These are phyloP conservation scores for Suillus occidentalis DNA, from an alignment of 768 basidiomycete species.

Conservation along the genomic window DNA sequence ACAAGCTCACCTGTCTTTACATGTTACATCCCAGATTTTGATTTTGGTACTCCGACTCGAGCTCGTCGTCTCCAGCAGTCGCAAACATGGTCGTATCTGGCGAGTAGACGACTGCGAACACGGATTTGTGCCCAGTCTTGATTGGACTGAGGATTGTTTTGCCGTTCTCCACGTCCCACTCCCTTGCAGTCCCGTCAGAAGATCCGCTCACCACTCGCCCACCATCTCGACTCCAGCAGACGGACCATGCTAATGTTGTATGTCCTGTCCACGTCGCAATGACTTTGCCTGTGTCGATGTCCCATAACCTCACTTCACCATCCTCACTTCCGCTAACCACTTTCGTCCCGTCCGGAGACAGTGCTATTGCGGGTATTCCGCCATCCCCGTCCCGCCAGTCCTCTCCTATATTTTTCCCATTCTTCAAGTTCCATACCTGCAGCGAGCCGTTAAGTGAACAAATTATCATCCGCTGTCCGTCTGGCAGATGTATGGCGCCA, in stretches of 20 bases:
- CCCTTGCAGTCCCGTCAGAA: neutral
- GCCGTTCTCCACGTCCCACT: neutral
- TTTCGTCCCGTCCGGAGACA: neutral
- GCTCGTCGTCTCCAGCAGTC: neutral
- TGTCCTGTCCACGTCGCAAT: neutral
- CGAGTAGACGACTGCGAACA: neutral
- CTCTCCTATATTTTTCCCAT: neutral
- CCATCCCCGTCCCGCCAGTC: neutral
- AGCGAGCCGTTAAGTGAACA: neutral
- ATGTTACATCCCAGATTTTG: neutral
- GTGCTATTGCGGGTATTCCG: neutral
- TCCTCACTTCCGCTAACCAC: neutral
- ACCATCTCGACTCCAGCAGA: neutral
- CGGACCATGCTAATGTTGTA: neutral
- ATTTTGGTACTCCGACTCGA: neutral
- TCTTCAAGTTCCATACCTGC: neutral
- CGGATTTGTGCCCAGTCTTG: neutral
- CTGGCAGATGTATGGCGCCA: neutral
- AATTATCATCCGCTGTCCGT: neutral
- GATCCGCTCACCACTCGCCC: neutral
- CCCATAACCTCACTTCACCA: neutral
- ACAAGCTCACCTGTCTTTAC: neutral
- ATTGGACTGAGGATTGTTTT: neutral
- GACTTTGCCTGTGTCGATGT: neutral
- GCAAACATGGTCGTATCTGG: neutral